Percentiles rank a stretch among this genome's conserved stretches.
phyloP scores from a whole-genome alignment of 495 filamentous ascomycete genomes.

The Cercophora sp. region DNA sequence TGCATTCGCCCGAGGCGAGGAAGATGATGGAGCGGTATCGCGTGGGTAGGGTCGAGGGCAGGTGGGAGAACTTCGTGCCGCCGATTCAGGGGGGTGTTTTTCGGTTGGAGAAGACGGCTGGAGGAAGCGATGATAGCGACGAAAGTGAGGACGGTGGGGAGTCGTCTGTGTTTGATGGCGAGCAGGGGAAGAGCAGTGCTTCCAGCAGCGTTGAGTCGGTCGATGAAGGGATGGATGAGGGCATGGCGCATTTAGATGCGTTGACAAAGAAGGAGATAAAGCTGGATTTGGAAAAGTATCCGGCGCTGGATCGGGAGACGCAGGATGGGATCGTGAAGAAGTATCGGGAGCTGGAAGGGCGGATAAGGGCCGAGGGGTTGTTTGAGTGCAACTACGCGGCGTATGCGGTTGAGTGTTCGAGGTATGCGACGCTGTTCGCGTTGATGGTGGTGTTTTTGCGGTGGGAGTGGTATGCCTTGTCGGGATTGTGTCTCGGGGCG shows the following conservation, averaged over 20 bases:
- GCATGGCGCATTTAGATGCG: constrained; percentile 64
- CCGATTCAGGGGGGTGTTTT: constrained; percentile 92
- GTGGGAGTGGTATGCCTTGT: constrained; percentile 68
- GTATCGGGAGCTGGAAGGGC: constrained; percentile 70
- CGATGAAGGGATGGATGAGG: constrained; percentile 38
- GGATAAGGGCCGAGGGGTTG: constrained; percentile 68
- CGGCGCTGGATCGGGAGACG: constrained; percentile 66
- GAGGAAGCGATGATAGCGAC: constrained; percentile 36
- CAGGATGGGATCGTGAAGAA: constrained; percentile 76
- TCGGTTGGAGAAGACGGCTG: constrained; percentile 50
- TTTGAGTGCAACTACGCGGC: constrained; percentile 83
- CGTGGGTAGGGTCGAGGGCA: constrained; percentile 77
- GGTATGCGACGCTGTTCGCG: constrained; percentile 70
- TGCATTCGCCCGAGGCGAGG: constrained; percentile 78
- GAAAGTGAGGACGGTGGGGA: constrained; percentile 42
- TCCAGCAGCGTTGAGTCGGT: constrained; percentile 38
- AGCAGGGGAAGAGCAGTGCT: background rate
- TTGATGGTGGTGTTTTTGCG: constrained; percentile 63
- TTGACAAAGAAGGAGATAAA: constrained; percentile 71
- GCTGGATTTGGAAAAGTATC: constrained; percentile 76
- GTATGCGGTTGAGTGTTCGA: constrained; percentile 69
- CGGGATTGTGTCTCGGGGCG: constrained; percentile 72
- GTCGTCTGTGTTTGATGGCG: constrained; percentile 64
- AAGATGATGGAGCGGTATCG: constrained; percentile 75
- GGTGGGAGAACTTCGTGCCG: constrained; percentile 84